A percentile compares a stretch with the other conserved stretches of the same genome.
Conservation (phyloP, 768 basidiomycete species). For the Rhizopogon salebrosus region DNA sequence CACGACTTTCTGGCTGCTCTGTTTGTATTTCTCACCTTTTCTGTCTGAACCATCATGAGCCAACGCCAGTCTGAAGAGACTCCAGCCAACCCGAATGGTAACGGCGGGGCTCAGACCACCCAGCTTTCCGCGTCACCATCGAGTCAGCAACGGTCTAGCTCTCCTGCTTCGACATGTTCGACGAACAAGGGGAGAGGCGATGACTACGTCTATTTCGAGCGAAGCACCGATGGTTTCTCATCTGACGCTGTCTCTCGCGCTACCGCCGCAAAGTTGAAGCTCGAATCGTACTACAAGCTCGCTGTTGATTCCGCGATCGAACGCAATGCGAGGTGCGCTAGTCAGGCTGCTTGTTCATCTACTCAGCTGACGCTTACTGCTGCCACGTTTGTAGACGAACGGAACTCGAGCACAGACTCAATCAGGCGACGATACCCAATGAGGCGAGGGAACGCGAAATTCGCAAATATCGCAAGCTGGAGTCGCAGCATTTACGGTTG, state of each 20-base stretch:
- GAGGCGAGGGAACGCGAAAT: conserved; percentile 90
- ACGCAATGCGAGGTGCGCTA: conserved; percentile 77
- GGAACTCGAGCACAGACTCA: conserved; percentile 81
- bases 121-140: conserved; percentile 9
- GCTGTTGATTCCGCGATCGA: conserved; percentile 96
- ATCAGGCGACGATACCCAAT: conserved; percentile 64
- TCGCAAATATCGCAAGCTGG: conserved; percentile 78
- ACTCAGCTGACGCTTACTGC: conserved; percentile 3
- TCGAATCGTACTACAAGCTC: conserved; percentile 97
- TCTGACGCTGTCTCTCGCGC: conserved; percentile 85
- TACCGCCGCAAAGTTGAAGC: conserved; percentile 92
- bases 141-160: conserved; percentile 23
- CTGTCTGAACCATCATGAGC: conserved; percentile 16
- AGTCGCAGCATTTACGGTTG: conserved; percentile 87
- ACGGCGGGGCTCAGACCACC: not conserved
- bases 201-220: conserved; percentile 94
- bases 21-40: conserved; percentile 4
- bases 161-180: conserved; percentile 24
- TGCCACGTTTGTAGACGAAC: conserved; percentile 55
- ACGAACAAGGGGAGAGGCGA: conserved; percentile 24
- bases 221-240: conserved; percentile 76
- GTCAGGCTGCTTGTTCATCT: conserved; percentile 1
- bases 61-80: conserved; percentile 25
- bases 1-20: not conserved
- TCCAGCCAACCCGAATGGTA: not conserved